Conservation (phyloP, 1,284 basidiomycete genomes). For the Ceratobasidium sp. region DNA sequence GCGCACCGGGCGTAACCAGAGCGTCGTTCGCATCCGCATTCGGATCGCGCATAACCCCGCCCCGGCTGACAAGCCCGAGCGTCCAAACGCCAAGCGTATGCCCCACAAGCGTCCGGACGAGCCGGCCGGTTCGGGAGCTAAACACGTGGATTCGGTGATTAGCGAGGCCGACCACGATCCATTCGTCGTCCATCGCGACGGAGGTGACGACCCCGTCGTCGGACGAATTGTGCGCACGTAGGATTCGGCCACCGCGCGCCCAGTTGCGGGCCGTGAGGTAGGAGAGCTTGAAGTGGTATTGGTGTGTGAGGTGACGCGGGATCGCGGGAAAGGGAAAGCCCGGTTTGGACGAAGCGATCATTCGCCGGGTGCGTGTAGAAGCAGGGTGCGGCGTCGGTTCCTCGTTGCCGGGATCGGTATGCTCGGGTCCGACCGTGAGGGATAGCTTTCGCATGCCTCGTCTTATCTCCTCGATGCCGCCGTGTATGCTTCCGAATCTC, state of each 20-base stretch:
- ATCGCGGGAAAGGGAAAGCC: slow-evolving; percentile 44
- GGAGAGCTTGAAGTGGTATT: slow-evolving; percentile 74
- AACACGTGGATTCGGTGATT: slow-evolving; percentile 92
- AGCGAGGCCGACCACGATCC: slow-evolving; percentile 92
- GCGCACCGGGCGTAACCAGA: slow-evolving; percentile 28
- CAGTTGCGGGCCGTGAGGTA: slow-evolving; percentile 76
- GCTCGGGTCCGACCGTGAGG: slow-evolving; percentile 11
- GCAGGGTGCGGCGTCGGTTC: no score
- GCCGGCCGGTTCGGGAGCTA: slow-evolving; percentile 82
- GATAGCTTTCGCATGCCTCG: slow-evolving; percentile 30
- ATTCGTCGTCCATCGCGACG: slow-evolving; percentile 86
- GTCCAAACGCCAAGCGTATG: slow-evolving; percentile 96
- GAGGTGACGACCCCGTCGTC: slow-evolving; percentile 88
- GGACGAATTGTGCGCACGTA: slow-evolving; percentile 80
- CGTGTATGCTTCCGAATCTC: slow-evolving; percentile 39
- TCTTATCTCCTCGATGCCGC: slow-evolving; percentile 34
- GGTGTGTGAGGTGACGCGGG: slow-evolving; percentile 61
- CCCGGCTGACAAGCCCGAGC: slow-evolving; percentile 76
- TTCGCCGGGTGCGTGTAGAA: slow-evolving; percentile 33
- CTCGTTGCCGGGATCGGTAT: slow-evolving; percentile 44
- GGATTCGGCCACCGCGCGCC: slow-evolving; percentile 82
- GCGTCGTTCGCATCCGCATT: slow-evolving; percentile 6
- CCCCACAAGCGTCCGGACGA: slow-evolving; percentile 83
- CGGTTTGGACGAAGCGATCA: slow-evolving; percentile 36
- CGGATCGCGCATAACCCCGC: slow-evolving; percentile 51